Conservation (phyloP, 1,139 yeast species). For the Taphrina sp. region DNA sequence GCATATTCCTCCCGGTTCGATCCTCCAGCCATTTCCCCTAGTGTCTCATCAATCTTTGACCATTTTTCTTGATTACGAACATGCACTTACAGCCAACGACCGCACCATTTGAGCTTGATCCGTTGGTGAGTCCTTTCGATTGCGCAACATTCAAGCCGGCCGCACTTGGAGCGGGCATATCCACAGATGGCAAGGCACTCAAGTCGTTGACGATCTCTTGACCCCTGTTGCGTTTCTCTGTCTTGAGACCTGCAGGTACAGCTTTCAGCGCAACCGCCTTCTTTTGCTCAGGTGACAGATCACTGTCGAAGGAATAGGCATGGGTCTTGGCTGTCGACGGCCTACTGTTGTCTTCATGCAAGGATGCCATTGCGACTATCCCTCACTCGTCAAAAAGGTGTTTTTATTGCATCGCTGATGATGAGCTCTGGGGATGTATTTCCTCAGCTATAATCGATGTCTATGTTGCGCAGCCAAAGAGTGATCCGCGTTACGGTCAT, state of each 20-base stretch:
- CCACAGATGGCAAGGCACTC: not conserved
- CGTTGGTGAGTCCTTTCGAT: too few species aligned
- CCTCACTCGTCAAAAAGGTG: too few species aligned
- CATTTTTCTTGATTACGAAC: not conserved
- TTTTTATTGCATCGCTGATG: too few species aligned
- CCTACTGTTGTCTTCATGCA: too few species aligned
- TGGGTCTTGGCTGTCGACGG: slow-evolving; percentile 10
- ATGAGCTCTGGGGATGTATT: too few species aligned
- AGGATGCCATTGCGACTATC: too few species aligned
- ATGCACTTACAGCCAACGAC: slow-evolving; percentile 3
- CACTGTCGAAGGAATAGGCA: slow-evolving; percentile 7
- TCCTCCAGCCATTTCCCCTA: slow-evolving; percentile 30
- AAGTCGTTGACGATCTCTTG: slow-evolving; percentile 11
- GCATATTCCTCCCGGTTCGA: slow-evolving; percentile 5
- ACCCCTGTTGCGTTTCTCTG: slow-evolving; percentile 11
- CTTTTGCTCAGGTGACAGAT: slow-evolving; percentile 25
- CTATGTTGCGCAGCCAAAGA: too few species aligned
- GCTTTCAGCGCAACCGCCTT: slow-evolving; percentile 21
- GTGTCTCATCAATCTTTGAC: not conserved
- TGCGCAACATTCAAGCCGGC: not conserved
- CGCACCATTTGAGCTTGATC: not conserved
- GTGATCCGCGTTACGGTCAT: too few species aligned
- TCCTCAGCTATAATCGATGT: too few species aligned
- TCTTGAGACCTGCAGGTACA: slow-evolving; percentile 22
- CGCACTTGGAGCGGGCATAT: slow-evolving; percentile 7